Base-by-base conservation (phyloP, 2,329 filamentous ascomycete genomes). In the Epichloe festucae region DNA sequence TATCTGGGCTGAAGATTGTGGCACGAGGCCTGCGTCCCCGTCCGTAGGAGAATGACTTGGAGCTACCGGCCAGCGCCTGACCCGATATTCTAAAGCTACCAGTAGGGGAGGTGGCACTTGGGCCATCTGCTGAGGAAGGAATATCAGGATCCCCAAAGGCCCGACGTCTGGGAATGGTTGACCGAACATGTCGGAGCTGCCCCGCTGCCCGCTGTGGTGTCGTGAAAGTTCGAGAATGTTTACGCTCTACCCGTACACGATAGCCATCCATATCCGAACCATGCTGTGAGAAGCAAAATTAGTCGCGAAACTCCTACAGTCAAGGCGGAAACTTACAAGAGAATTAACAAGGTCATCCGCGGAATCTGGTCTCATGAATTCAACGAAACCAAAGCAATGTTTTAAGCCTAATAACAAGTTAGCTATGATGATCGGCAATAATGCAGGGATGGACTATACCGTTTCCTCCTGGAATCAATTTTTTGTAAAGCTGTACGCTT, bases 201-300 rank as follows among this genome's bases (percentile, higher is more conserved):
- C 17, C 31, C 2, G 39, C 27, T 19, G 31, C 34, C 15, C 57
- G 56, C 15, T 56, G 56, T 23, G 58, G 57, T 27, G 54, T 57
- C 19, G 59, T 55, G 23, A 57, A 50, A 12, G 54, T 51, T 38
- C 59, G 58, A 12, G 61, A 57, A 35, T 61, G 58, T 58, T 71
- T 71, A 11, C 66, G 65, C 50, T 71, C 67, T 2, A 71, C 68
- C 3, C 68, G 64, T 36, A 73, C 58, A 23, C 59, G 52, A 46
- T 55, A 55, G 5, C 62, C 67, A 4, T 65, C 57, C 17, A 73
- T 47, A 0, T 56, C 50, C 4, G 56, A 60, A 7, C 63, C 63
- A 45, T 68, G 56, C 70, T 73, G 48, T 1, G 35, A 8, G 19
- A 27, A 52, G 19, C 31, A 38, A 46, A 12, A 52, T 60, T 55